A percentile compares a stretch with the other conserved stretches of the same genome.
Evolutionary conservation across 495 filamentous ascomycete species (phyloP).

Genomic region (Immersiella caudata): DNA sequence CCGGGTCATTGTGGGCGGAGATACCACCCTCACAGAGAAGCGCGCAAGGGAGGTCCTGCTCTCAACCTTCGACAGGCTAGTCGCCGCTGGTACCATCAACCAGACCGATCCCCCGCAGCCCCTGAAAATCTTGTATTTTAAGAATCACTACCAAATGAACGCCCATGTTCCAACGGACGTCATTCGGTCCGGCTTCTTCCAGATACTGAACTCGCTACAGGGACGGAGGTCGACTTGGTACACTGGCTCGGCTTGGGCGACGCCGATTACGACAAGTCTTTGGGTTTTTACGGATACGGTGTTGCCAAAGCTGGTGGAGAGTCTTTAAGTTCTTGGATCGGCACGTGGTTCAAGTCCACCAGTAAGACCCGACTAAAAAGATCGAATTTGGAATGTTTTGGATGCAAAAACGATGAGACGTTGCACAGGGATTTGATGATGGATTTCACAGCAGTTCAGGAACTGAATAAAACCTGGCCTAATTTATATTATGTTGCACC

Average conservation of each 20-base stretch:
- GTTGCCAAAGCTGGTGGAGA: slow-evolving; percentile 22
- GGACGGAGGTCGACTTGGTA: slow-evolving; percentile 47
- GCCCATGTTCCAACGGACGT: slow-evolving; percentile 36
- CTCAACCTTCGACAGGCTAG: slow-evolving; percentile 36
- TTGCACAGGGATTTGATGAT: too few species aligned
- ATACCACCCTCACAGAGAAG: slow-evolving; percentile 31
- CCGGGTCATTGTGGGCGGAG: slow-evolving; percentile 41
- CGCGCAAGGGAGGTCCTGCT: slow-evolving; percentile 25
- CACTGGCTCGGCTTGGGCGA: slow-evolving; percentile 44
- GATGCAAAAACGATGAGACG: too few species aligned
- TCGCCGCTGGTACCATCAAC: slow-evolving; percentile 33
- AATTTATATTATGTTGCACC: too few species aligned
- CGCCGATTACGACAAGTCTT: slow-evolving; percentile 42
- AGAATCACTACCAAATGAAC: slow-evolving; percentile 38
- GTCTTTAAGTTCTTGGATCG: slow-evolving; percentile 5
- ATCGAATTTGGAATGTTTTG: too few species aligned
- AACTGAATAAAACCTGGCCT: too few species aligned
- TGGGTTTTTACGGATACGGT: slow-evolving; percentile 43
- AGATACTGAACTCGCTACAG: slow-evolving; percentile 43
- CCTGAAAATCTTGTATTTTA: slow-evolving; percentile 40
- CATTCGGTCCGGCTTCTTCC: slow-evolving; percentile 41
- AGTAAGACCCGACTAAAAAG: too few species aligned
- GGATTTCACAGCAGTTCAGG: too few species aligned
- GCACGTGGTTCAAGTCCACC: too few species aligned
- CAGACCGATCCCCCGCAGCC: slow-evolving; percentile 5